A percentile compares a stretch with the other conserved stretches of the same genome.
Conservation (phyloP, 371 early-diverging fungal genomes). For the Haplosporangium sp. region DNA sequence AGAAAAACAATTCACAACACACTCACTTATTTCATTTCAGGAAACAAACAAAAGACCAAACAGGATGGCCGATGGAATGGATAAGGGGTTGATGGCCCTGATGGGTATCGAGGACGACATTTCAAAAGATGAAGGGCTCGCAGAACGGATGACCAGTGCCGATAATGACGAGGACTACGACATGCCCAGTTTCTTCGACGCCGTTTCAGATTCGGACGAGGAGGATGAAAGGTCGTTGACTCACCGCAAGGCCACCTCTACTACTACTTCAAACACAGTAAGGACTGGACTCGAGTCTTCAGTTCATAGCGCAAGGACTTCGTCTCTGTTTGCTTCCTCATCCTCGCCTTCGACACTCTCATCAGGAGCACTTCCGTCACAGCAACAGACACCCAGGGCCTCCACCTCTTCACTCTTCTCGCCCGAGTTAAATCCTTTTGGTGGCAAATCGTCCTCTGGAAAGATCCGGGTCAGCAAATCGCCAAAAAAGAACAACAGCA, state of each 20-base stretch:
- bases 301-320: conserved; percentile 13
- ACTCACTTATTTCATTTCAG: no score
- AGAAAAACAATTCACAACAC: no score
- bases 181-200: conserved; percentile 10
- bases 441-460: not conserved
- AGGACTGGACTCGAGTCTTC: no score
- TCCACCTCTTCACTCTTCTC: conserved; percentile 25
- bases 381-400: not conserved
- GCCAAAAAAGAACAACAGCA: conserved; percentile 7
- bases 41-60: not conserved
- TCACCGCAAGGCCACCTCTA: not conserved
- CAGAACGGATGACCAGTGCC: not conserved
- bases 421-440: conserved; percentile 25
- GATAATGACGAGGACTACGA: no score
- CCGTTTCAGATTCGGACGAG: conserved; percentile 16
- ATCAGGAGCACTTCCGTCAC: not conserved
- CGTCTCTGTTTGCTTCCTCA: conserved; percentile 17
- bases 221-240: not conserved
- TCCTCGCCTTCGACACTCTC: not conserved
- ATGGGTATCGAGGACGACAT: conserved; percentile 51
- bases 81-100: conserved; percentile 51
- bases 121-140: conserved; percentile 18
- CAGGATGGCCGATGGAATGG: conserved; percentile 32
- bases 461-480: conserved; percentile 19
- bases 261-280: not conserved